Evolutionary conservation across 768 basidiomycete genomes (phyloP).

Genomic region (Tricholoma sp.): DNA sequence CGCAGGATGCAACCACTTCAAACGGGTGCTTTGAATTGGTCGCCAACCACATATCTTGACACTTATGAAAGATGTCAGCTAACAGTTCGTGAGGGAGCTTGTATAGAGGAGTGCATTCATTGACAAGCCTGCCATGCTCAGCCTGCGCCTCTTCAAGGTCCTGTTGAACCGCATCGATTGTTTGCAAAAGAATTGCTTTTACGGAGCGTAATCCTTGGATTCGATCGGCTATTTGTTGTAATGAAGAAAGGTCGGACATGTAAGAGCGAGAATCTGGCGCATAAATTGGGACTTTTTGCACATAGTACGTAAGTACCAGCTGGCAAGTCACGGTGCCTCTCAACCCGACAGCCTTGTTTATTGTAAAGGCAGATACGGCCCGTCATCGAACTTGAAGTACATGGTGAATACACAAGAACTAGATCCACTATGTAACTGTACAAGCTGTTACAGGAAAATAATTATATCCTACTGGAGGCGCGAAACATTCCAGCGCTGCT

Average conservation of each 20-base stretch:
- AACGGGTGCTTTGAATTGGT: constrained; percentile 17
- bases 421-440: not conserved
- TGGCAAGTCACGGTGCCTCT: too few species aligned
- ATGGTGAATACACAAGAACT: not conserved
- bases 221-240: constrained; percentile 9
- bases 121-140: constrained; percentile 28
- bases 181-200: constrained; percentile 25
- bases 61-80: constrained; percentile 30
- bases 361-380: not conserved
- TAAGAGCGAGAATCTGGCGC: not conserved
- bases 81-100: constrained; percentile 38
- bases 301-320: not conserved
- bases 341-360: too few species aligned
- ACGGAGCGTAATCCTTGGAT: constrained; percentile 24
- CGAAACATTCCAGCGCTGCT: not conserved
- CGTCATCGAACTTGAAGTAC: not conserved
- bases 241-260: not conserved
- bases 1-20: constrained; percentile 38
- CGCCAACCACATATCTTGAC: constrained; percentile 16
- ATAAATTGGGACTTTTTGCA: not conserved
- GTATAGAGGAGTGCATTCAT: constrained; percentile 27
- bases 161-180: constrained; percentile 27
- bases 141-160: constrained; percentile 27
- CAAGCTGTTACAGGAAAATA: not conserved
- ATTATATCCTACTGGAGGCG: not conserved